Base-by-base conservation (phyloP, 1,139 yeast species). In the Candida neerlandica region DNA sequence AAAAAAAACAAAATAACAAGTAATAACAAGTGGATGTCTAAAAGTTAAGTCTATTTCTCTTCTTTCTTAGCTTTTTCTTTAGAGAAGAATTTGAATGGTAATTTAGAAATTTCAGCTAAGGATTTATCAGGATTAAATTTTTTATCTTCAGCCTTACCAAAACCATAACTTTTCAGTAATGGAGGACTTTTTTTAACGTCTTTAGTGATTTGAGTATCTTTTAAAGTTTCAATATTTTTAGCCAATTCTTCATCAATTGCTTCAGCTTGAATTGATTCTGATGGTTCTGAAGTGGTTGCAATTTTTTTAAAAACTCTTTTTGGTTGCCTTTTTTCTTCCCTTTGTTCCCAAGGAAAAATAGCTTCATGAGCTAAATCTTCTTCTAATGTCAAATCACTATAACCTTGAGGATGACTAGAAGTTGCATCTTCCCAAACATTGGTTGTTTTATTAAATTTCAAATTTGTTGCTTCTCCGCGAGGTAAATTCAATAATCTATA, bases 301-400 rank as follows among this genome's bases (percentile, higher is more conserved):
- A 18, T 43, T 5, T 21, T 26, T 14, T 49, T 48, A 45, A 59
- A 59, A n/a, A 53, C 51, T 46, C 65, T 54, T 62, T 37, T 46
- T 18, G 49, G 52, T 12, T 43, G 34, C 15, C 26, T 23, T 35
- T 43, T 43, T 15, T 57, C 61, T 18, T 51, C 52, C 32, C 68
- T 56, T n/a, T 58, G 54, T 54, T 74, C 80, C 80, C 80, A 76
- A 1, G 81, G 81, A 65, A 75, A 75, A n/a, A 75, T 60, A 2
- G 74, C 67, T 30, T 43, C 34, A 43, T 51, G 45, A 40, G 26
- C 14, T 16, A 39, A 37, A 15, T 14, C 38, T 16, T 32, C 50
- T 32, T 33, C 41, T 27, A 27, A 29, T 10, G 16, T 14, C 34
- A 35, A 45, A 19, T 30, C 43, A 44, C 47, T 26, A 33, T 12